These are phyloP conservation scores for Acanthochlamys bracteata DNA, from an alignment of 106 monocot species.

Conservation along the genomic window DNA sequence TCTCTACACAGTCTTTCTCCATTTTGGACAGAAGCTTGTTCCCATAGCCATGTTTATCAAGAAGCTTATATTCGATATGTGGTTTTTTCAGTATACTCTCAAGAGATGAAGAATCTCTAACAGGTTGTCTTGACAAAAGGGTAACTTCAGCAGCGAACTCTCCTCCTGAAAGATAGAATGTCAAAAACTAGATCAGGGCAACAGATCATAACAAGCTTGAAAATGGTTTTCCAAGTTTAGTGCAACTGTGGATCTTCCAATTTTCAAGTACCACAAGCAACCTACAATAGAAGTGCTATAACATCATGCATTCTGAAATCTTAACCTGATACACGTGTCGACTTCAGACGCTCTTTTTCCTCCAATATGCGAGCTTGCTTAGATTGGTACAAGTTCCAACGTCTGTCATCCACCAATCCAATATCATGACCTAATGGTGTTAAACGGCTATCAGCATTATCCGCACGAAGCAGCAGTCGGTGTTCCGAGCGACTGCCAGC, in stretches of 20 bases:
- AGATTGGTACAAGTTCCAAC: constrained; percentile 73
- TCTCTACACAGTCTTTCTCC: constrained; percentile 99
- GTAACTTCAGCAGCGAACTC: constrained; percentile 71
- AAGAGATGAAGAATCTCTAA: constrained; percentile 53
- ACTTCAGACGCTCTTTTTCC: constrained; percentile 83
- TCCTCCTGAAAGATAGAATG: constrained; percentile 30
- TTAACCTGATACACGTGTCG: constrained; percentile 64
- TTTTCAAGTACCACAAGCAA: too few relatives aligned
- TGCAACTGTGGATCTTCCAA: too few relatives aligned
- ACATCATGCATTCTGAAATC: background rate
- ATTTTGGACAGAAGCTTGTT: constrained; percentile 57
- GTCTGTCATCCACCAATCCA: constrained; percentile 93
- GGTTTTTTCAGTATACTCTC: constrained; percentile 92
- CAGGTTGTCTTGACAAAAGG: constrained; percentile 76
- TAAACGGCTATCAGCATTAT: constrained; percentile 97
- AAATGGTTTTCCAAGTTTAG: too few relatives aligned
- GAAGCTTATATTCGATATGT: constrained; percentile 76
- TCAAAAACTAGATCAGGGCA: background rate
- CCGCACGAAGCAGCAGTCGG: constrained; percentile 80
- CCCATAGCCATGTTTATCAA: constrained; percentile 87
- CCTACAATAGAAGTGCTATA: too few relatives aligned
- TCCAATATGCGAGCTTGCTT: constrained; percentile 73
- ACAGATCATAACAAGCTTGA: background rate
- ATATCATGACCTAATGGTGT: constrained; percentile 92
- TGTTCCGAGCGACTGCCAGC: constrained; percentile 82